Evolutionary conservation across 495 filamentous ascomycete species (phyloP).

Genomic region (Copromyces sp.): DNA sequence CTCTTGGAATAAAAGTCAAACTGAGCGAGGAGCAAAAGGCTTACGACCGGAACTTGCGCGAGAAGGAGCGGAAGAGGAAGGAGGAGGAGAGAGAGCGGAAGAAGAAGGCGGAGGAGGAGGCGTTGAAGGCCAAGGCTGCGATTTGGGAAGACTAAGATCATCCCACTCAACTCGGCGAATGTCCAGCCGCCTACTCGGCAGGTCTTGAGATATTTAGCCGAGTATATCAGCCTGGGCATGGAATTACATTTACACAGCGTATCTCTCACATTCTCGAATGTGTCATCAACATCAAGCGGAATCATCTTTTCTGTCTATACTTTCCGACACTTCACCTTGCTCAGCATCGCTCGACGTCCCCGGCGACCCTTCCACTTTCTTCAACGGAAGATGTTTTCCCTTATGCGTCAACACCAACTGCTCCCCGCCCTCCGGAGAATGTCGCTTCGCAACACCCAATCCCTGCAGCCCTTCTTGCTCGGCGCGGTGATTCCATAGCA

Average conservation of each 20-base stretch:
- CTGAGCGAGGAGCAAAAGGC: constrained; percentile 79
- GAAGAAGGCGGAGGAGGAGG: constrained; percentile 53
- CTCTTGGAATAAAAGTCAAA: constrained; percentile 70
- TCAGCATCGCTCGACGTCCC: not conserved
- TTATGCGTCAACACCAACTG: constrained; percentile 47
- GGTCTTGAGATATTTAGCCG: not conserved
- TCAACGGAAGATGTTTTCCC: constrained; percentile 32
- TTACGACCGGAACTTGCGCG: constrained; percentile 74
- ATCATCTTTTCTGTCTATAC: not conserved
- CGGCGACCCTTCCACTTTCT: not conserved
- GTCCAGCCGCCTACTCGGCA: not conserved
- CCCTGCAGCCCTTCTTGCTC: constrained; percentile 53
- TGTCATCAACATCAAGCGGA: not conserved
- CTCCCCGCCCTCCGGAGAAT: constrained; percentile 22
- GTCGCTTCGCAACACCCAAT: constrained; percentile 49
- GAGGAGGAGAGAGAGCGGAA: constrained; percentile 62
- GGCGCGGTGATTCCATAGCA: constrained; percentile 60
- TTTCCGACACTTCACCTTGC: not conserved
- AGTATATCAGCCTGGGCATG: not conserved
- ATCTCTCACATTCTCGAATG: not conserved
- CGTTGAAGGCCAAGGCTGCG: constrained; percentile 58
- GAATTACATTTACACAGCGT: not conserved
- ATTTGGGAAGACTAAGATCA: constrained; percentile 68
- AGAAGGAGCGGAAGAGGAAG: constrained; percentile 71
- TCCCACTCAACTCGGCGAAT: not conserved